These are phyloP conservation scores for Anthracocystis panici-leucophaei DNA, from an alignment of 1,284 basidiomycete species.

Conservation along the genomic window DNA sequence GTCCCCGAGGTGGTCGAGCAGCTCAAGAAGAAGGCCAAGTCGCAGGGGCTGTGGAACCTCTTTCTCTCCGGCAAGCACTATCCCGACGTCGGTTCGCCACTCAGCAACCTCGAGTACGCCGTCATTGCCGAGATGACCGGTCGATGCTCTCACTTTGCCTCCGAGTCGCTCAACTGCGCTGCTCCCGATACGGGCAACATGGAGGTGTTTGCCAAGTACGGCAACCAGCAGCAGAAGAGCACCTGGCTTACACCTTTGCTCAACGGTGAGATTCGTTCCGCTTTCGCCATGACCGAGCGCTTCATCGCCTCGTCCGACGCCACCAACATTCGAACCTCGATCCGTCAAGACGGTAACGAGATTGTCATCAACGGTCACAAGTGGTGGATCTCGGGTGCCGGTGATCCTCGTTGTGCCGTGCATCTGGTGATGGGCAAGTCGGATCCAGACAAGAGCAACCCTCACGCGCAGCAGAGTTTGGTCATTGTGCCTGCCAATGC, in stretches of 20 bases:
- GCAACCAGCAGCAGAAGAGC: slow-evolving; percentile 86
- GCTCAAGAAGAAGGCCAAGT: slow-evolving; percentile 87
- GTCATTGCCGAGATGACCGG: slow-evolving; percentile 96
- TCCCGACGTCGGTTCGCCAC: slow-evolving; percentile 80
- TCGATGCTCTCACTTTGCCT: slow-evolving; percentile 81
- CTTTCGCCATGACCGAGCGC: slow-evolving; percentile 66
- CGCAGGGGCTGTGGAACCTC: slow-evolving; percentile 93
- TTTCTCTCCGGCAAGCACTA: slow-evolving; percentile 95
- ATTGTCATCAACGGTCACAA: slow-evolving; percentile 97
- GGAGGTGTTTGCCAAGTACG: slow-evolving; percentile 96
- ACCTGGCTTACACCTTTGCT: slow-evolving; percentile 89
- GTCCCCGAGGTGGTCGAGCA: slow-evolving; percentile 84
- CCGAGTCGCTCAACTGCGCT: slow-evolving; percentile 89
- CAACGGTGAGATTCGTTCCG: slow-evolving; percentile 91
- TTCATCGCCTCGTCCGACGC: slow-evolving; percentile 89
- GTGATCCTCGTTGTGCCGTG: slow-evolving; percentile 87
- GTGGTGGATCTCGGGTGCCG: slow-evolving; percentile 99
- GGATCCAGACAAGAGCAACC: slow-evolving; percentile 79
- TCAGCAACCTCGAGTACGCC: slow-evolving; percentile 96
- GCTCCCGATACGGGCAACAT: slow-evolving; percentile 87
- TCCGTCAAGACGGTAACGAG: slow-evolving; percentile 84
- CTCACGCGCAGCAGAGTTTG: slow-evolving; percentile 88
- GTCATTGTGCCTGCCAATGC: slow-evolving; percentile 90
- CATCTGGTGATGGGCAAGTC: slow-evolving; percentile 96
- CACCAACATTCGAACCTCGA: slow-evolving; percentile 92